Evolutionary conservation across 148 eudicot species (phyloP).

Genomic region (Beta vulgaris): DNA sequence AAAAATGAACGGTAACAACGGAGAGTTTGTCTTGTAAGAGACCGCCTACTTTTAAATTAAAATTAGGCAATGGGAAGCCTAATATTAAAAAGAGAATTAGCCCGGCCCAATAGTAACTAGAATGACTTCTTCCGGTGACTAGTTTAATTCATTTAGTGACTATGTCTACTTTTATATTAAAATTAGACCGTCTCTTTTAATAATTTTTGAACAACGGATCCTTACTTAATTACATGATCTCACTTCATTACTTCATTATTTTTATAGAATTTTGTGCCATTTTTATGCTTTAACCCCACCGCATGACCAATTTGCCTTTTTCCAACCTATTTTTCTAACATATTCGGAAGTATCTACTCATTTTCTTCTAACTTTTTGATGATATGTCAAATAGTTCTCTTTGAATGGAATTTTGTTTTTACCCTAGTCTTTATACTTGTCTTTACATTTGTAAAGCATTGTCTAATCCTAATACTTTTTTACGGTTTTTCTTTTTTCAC

Average conservation of each 20-base stretch:
- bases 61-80: too few species aligned
- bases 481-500: not conserved
- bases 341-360: conserved; percentile 21
- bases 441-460: not conserved
- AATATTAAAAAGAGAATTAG: too few species aligned
- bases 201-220: not conserved
- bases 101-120: too few species aligned
- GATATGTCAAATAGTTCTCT: conserved; percentile 21
- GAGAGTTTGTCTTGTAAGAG: too few species aligned
- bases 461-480: not conserved
- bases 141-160: too few species aligned
- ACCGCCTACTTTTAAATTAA: too few species aligned
- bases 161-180: too few species aligned
- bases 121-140: too few species aligned
- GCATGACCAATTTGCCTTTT: not conserved
- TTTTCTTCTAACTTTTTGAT: conserved; percentile 12
- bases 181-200: too few species aligned
- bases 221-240: not conserved
- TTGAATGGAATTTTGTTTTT: conserved; percentile 19
- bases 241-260: not conserved
- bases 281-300: conserved; percentile 15
- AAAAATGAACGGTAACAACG: too few species aligned
- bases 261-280: conserved; percentile 7
- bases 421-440: not conserved
- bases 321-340: conserved; percentile 11